Evolutionary conservation across 2,329 filamentous ascomycete species (phyloP), one percentile per base, ranked within the genome.

Genomic region (Botrytis aclada): DNA sequence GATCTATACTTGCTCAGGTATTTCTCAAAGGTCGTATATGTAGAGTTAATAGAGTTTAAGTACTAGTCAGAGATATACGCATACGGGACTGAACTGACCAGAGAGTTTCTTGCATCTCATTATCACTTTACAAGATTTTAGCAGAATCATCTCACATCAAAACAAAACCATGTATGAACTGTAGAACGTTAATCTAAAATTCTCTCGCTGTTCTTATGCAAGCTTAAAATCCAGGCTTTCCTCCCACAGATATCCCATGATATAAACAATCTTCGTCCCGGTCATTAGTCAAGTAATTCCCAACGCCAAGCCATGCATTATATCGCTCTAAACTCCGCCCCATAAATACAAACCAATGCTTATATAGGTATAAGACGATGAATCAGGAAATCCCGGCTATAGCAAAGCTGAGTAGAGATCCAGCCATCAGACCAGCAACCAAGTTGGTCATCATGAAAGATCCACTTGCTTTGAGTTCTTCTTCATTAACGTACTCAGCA

Each of bases 401-500:
- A 16, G 90, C 86, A 82, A 98, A 99, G 81, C 95, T 98, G 81
- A 97, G 82, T 78, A 98, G 82, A 83, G 95, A 98, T n/a, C 96
- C 96, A 37, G 87, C 86, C 2, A 94, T 89, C 82, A 98, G 83
- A 0, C 96, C 96, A 8, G 88, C 89, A 29, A 98, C 93, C n/a
- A 98, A 88, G 81, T 92, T 94, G 75, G 98, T 82, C 5, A 93
- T 92, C 96, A 99, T 98, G 81, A 98, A 98, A 1, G 92, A 94
- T 64, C 95, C 96, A 0, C 94, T 91, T 9, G 94, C 95, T 83
- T 97, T 94, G 47, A 92, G 87, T 84, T 99, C 95, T 16, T 91
- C 89, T 2, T 91, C 88, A 6, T 91, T 90, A 1, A 98, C 95
- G 88, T 90, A 95, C 77, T 93, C 89, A 0, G 88, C 89, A 0